Evolutionary conservation across 1,284 basidiomycete genomes (phyloP).

Genomic region (Trichosporon ovoides): DNA sequence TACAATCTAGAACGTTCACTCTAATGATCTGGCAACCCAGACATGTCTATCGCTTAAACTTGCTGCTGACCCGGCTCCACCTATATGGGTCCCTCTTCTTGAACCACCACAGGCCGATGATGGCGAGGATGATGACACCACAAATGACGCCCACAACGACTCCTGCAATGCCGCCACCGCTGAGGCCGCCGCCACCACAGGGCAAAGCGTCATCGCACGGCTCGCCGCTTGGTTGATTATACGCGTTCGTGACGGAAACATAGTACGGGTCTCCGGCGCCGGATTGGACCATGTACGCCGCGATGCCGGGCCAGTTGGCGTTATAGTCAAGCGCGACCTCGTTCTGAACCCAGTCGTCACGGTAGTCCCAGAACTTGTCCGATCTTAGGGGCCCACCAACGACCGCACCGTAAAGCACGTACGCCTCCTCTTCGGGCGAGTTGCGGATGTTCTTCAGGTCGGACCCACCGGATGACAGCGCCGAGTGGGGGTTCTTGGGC

Average conservation of each 20-base stretch:
- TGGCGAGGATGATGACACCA: neutral
- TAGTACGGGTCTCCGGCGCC: conserved; percentile 64
- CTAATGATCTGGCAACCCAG: neutral
- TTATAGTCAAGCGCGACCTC: conserved; percentile 58
- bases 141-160: conserved; percentile 64
- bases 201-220: conserved; percentile 71
- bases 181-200: conserved; percentile 54
- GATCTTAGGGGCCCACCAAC: conserved; percentile 75
- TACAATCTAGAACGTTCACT: neutral
- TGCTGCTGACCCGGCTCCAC: neutral
- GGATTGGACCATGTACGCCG: conserved; percentile 52
- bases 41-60: neutral
- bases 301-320: conserved; percentile 74
- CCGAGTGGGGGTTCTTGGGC: conserved; percentile 80
- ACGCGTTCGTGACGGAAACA: conserved; percentile 63
- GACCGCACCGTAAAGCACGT: conserved; percentile 78
- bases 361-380: conserved; percentile 75
- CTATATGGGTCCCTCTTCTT: neutral
- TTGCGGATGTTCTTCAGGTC: conserved; percentile 63
- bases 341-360: conserved; percentile 53
- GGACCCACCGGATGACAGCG: conserved; percentile 71
- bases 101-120: neutral
- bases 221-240: conserved; percentile 60
- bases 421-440: conserved; percentile 62
- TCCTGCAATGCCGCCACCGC: conserved; percentile 55